These are phyloP conservation scores for Glycine soja DNA, from an alignment of 306 rosid genomes.

Conservation along the genomic window DNA sequence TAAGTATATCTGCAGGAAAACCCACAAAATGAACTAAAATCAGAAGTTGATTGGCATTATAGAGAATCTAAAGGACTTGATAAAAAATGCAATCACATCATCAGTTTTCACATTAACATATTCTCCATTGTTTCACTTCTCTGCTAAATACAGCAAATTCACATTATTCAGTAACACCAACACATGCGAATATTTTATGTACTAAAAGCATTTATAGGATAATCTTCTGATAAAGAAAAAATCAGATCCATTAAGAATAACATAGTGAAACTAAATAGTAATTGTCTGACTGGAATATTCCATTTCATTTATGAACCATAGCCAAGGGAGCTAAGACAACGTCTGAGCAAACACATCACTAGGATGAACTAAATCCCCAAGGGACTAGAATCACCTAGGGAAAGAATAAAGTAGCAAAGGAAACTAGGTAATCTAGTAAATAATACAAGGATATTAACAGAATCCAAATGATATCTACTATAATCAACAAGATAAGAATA, in stretches of 20 bases:
- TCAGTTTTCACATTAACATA: slow-evolving; percentile 12
- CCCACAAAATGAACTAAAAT: neutral
- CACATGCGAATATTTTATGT: too few relatives aligned
- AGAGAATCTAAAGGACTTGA: too few relatives aligned
- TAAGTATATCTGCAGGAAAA: slow-evolving; percentile 79
- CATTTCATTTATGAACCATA: neutral
- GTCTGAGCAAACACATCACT: neutral
- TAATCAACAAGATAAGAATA: neutral
- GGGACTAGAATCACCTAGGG: too few relatives aligned
- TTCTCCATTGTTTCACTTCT: neutral
- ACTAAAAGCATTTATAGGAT: neutral
- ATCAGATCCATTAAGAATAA: neutral
- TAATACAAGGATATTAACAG: too few relatives aligned
- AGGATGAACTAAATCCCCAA: neutral
- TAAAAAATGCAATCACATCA: too few relatives aligned
- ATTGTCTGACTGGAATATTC: neutral
- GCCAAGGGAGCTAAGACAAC: slow-evolving; percentile 10
- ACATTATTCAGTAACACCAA: neutral
- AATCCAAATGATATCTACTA: too few relatives aligned
- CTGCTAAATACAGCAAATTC: neutral
- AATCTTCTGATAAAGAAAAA: neutral
- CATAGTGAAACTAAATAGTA: neutral
- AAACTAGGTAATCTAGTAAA: too few relatives aligned
- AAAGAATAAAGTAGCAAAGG: too few relatives aligned
- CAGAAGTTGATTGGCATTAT: too few relatives aligned